These are phyloP conservation scores for Starmerella etchellsii DNA, from an alignment of 805 yeast species.

Conservation along the genomic window DNA sequence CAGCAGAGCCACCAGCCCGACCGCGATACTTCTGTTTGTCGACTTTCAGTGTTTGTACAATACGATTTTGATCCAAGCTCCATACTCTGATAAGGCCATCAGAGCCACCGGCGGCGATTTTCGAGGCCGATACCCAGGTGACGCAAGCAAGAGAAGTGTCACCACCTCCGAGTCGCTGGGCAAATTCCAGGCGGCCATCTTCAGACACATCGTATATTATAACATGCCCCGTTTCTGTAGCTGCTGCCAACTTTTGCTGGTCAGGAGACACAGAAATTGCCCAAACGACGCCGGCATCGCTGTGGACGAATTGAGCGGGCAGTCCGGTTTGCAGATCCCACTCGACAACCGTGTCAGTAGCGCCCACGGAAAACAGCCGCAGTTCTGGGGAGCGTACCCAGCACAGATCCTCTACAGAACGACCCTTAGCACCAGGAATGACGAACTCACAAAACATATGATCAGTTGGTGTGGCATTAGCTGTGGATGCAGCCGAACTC, in stretches of 20 bases:
- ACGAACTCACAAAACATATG: slow-evolving; percentile 63
- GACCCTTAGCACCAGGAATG: slow-evolving; percentile 65
- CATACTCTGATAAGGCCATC: slow-evolving; percentile 86
- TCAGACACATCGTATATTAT: slow-evolving; percentile 75
- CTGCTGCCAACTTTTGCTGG: slow-evolving; percentile 62
- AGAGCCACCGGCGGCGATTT: slow-evolving; percentile 84
- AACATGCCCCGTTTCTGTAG: slow-evolving; percentile 91
- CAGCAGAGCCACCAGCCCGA: slow-evolving; percentile 22
- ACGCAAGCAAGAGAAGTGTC: slow-evolving; percentile 68
- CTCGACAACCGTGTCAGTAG: slow-evolving; percentile 79
- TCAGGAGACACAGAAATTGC: slow-evolving; percentile 54
- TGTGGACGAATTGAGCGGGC: slow-evolving; percentile 66
- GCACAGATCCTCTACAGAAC: slow-evolving; percentile 78
- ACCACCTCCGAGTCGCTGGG: slow-evolving; percentile 44
- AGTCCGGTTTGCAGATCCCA: slow-evolving; percentile 72
- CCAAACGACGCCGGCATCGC: slow-evolving; percentile 93
- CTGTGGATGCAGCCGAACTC: neutral
- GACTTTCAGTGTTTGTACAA: slow-evolving; percentile 78
- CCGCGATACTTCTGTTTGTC: slow-evolving; percentile 64
- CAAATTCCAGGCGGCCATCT: slow-evolving; percentile 75
- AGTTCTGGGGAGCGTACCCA: slow-evolving; percentile 46
- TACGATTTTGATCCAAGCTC: slow-evolving; percentile 48
- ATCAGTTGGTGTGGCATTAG: neutral
- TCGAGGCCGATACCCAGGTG: slow-evolving; percentile 56
- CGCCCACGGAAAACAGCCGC: slow-evolving; percentile 85